Evolutionary conservation across 805 yeast genomes (phyloP), one percentile per base, ranked within the genome.

Genomic region (Ogataea allantospora): DNA sequence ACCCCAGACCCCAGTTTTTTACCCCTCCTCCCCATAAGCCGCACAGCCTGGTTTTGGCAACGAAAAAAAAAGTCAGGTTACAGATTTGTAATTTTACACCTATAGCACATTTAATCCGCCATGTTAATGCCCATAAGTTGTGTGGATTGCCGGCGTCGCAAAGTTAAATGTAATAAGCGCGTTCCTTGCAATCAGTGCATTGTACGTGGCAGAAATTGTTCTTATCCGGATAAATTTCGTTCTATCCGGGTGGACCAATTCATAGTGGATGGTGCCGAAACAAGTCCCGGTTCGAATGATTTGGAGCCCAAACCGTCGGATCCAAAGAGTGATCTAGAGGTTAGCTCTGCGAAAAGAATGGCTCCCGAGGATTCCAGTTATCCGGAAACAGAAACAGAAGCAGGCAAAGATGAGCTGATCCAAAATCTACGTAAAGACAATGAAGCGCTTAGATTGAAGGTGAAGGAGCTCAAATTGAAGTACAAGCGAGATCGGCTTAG

Each of bases 121-220:
- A 50, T 45, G 49, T 48, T 55, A 58, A 56, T 56, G 60, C 60
- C 61, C 22, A 56, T 55, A 13, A 55, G 60, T 15, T 64, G 68
- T 42, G 42, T 56, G 8, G 62, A 58, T 33, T 63, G 68, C 39
- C 47, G 67, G 16, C 51, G 62, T 22, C 50, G 65, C 21, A 63
- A 63, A 46, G 55, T 60, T 35, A 63, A 62, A 38, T 64, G 68
- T 47, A 61, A 57, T 35, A 51, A 60, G 38, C 30, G 51, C 33
- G 61, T 62, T 18, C 76, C 76, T 1, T 71, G 77, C 47, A 67
- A 68, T 41, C 75, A 69, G 42, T 71, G 77, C 47, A 47, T 50
- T 2, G 62, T 57, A 19, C 57, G 71, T 28, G 53, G 53, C 9
- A 54, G 66, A n/a, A 46, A 49, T 1, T 72, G 77, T 50, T 65